Conservation (phyloP, 495 filamentous ascomycete genomes). For the Pseudevernia furfuracea region DNA sequence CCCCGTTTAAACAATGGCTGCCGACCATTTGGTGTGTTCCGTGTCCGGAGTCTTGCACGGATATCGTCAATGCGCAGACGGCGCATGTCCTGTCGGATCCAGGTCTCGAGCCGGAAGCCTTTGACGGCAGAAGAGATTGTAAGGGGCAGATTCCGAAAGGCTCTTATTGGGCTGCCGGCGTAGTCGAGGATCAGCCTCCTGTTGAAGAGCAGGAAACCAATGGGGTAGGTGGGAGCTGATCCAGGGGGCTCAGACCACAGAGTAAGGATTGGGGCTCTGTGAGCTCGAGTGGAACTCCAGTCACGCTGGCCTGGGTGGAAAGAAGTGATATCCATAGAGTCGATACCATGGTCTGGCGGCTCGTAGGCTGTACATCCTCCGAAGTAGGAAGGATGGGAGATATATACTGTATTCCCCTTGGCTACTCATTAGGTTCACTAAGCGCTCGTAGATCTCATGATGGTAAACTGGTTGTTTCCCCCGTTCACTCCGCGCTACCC, state of each 20-base stretch:
- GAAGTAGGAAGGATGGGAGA: background rate
- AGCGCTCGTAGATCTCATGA: constrained; percentile 1
- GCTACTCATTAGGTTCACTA: background rate
- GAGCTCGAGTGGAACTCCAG: background rate
- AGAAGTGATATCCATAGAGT: background rate
- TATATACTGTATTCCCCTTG: background rate
- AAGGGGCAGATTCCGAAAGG: constrained; percentile 1
- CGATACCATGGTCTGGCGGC: background rate
- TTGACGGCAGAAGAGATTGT: constrained; percentile 4
- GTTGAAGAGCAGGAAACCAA: background rate
- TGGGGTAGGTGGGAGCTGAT: background rate
- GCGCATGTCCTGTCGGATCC: background rate
- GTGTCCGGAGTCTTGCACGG: background rate
- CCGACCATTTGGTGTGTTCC: background rate
- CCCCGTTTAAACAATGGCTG: background rate
- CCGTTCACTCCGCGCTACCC: background rate
- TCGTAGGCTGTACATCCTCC: background rate
- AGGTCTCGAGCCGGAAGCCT: constrained; percentile 1
- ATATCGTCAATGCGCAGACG: background rate
- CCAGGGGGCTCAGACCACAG: background rate
- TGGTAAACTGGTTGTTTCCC: background rate
- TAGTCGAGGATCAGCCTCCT: background rate
- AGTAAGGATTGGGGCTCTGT: constrained; percentile 1
- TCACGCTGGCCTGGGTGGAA: background rate
- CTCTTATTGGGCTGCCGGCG: background rate